These are phyloP conservation scores for Ophiostoma pallidulum DNA, from an alignment of 2,329 filamentous ascomycete genomes.

Conservation along the genomic window DNA sequence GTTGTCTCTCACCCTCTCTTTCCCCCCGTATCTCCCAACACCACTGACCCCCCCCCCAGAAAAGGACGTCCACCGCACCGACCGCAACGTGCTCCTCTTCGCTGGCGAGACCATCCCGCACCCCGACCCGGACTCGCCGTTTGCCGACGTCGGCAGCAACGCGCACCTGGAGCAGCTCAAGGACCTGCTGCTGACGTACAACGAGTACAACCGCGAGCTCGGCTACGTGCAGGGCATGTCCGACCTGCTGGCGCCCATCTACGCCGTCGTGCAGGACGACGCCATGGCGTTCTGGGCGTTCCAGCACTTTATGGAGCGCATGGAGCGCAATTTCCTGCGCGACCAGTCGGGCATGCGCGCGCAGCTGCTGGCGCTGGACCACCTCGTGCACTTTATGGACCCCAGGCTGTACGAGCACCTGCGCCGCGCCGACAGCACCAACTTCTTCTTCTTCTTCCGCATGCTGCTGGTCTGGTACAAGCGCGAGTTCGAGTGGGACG, in stretches of 20 bases:
- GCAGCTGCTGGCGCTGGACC: conserved; percentile 83
- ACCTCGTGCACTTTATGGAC: conserved; percentile 94
- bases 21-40: conserved; percentile 2
- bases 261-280: conserved; percentile 95
- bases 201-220: conserved; percentile 91
- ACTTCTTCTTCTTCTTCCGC: conserved; percentile 99
- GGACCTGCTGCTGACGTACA: conserved; percentile 97
- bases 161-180: conserved; percentile 98
- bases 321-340: conserved; percentile 93
- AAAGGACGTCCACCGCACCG: conserved; percentile 96
- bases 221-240: conserved; percentile 99
- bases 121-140: conserved; percentile 90
- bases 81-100: conserved; percentile 90
- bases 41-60: no score
- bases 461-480: conserved; percentile 99
- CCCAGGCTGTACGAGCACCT: conserved; percentile 88
- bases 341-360: conserved; percentile 94
- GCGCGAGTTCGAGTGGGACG: conserved; percentile 84
- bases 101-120: conserved; percentile 94
- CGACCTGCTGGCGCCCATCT: conserved; percentile 88
- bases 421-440: conserved; percentile 83
- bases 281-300: conserved; percentile 96
- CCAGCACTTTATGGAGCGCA: conserved; percentile 90
- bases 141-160: conserved; percentile 86
- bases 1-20: conserved; percentile 22